These are phyloP conservation scores for Elymus sibiricus DNA, from an alignment of 176 grass and related monocot species.

Conservation along the genomic window DNA sequence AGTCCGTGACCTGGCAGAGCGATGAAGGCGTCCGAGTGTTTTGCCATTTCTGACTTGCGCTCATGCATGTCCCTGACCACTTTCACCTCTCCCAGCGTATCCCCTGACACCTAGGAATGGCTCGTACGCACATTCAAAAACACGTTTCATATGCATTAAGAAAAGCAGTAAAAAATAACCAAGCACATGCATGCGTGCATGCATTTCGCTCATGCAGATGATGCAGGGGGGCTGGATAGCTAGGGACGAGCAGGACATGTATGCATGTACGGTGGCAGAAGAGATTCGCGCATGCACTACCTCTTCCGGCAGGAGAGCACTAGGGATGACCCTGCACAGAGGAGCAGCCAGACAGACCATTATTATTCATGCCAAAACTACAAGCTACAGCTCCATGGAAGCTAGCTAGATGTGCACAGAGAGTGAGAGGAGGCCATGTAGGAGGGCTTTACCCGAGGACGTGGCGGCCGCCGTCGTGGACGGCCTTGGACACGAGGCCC, in stretches of 20 bases:
- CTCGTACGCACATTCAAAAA: not conserved
- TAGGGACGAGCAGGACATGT: not conserved
- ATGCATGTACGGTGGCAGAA: not conserved
- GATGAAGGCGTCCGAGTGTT: slow-evolving; percentile 68
- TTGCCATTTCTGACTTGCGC: slow-evolving; percentile 81
- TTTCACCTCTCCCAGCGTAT: slow-evolving; percentile 64
- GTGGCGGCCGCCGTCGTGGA: slow-evolving; percentile 78
- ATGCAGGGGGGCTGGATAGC: not conserved
- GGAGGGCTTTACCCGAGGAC: slow-evolving; percentile 70
- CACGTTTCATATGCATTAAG: not conserved
- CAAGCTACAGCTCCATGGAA: not conserved
- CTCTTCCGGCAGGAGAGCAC: slow-evolving; percentile 71
- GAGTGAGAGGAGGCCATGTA: not conserved
- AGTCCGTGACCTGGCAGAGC: slow-evolving; percentile 45
- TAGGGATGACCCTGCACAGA: slow-evolving; percentile 75
- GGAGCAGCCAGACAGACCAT: not conserved
- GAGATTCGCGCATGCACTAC: slow-evolving; percentile 35
- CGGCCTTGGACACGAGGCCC: slow-evolving; percentile 82
- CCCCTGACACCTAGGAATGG: slow-evolving; percentile 54
- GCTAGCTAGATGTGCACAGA: not conserved
- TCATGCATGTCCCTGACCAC: slow-evolving; percentile 78
- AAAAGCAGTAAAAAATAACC: not conserved
- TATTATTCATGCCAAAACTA: not conserved
- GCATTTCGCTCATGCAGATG: not conserved
- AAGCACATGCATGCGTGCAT: not conserved